phyloP scores from a whole-genome alignment of 495 filamentous ascomycete genomes.

The Filosporella fistucella region DNA sequence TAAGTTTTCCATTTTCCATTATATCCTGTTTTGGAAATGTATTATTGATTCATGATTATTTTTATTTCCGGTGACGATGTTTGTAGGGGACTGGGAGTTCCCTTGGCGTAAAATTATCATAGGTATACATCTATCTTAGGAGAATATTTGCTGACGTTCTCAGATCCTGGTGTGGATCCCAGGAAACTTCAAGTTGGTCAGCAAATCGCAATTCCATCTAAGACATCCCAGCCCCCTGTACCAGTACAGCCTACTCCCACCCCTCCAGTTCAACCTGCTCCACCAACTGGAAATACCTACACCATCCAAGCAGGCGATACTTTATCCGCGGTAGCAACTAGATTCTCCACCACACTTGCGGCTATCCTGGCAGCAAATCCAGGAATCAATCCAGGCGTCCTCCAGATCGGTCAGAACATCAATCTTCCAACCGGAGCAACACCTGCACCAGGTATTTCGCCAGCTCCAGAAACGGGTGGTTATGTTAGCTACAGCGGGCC shows the following conservation, averaged over 20 bases:
- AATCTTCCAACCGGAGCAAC: slow-evolving; percentile 6
- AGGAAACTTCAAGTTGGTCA: background rate
- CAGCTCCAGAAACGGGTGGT: background rate
- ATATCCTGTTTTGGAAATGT: too few relatives aligned
- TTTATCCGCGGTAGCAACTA: slow-evolving; percentile 4
- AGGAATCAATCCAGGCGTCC: background rate
- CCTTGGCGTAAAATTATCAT: too few relatives aligned
- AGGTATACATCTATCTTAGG: too few relatives aligned
- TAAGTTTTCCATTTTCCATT: too few relatives aligned
- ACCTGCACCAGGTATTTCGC: background rate
- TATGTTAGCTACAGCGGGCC: slow-evolving; percentile 29
- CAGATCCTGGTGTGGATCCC: background rate
- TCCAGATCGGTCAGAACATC: slow-evolving; percentile 16
- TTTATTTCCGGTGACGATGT: too few relatives aligned
- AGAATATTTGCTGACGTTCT: too few relatives aligned
- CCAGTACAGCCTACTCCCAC: background rate
- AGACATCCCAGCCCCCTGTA: background rate
- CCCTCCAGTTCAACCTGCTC: background rate
- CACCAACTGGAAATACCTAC: background rate
- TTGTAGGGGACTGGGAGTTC: too few relatives aligned
- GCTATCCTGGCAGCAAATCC: slow-evolving; percentile 6
- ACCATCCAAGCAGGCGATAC: slow-evolving; percentile 15
- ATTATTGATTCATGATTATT: too few relatives aligned
- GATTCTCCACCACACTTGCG: background rate
- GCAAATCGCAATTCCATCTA: background rate